These are phyloP conservation scores for Phellinidium pouzarii DNA, from an alignment of 1,284 basidiomycete species.

Conservation along the genomic window DNA sequence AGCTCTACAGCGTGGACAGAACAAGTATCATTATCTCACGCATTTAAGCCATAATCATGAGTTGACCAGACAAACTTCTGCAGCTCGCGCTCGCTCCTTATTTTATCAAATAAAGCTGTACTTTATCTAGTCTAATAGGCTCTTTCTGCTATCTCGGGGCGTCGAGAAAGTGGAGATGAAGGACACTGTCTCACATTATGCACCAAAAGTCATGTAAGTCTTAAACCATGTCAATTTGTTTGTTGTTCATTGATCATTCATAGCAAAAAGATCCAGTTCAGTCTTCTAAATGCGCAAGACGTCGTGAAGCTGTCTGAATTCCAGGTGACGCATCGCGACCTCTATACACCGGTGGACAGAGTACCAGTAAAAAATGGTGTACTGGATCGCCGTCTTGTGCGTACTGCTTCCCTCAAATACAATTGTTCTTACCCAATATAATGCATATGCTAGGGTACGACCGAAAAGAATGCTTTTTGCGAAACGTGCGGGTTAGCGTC, in stretches of 20 bases:
- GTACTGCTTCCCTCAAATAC: slow-evolving; percentile 24
- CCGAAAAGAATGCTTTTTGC: slow-evolving; percentile 89
- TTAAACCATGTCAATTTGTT: neutral
- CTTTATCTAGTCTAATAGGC: neutral
- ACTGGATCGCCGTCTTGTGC: slow-evolving; percentile 80
- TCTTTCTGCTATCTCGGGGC: neutral
- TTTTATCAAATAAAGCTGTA: too few relatives aligned
- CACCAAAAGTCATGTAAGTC: slow-evolving; percentile 87
- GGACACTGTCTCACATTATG: slow-evolving; percentile 80
- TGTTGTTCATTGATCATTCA: slow-evolving; percentile 4
- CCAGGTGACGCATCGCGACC: slow-evolving; percentile 85
- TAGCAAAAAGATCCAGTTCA: slow-evolving; percentile 93
- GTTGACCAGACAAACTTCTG: too few relatives aligned
- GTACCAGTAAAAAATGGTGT: slow-evolving; percentile 88
- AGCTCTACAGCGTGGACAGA: slow-evolving; percentile 30
- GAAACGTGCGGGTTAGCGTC: slow-evolving; percentile 92
- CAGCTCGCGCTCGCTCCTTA: too few relatives aligned
- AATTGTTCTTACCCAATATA: slow-evolving; percentile 10
- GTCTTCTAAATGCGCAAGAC: slow-evolving; percentile 85
- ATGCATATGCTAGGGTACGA: slow-evolving; percentile 69
- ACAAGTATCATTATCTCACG: neutral
- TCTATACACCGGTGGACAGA: slow-evolving; percentile 78
- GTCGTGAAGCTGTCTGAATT: slow-evolving; percentile 93
- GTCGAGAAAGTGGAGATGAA: slow-evolving; percentile 50
- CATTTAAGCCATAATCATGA: too few relatives aligned